Evolutionary conservation across 768 basidiomycete genomes (phyloP).

Genomic region (Russula abietina): DNA sequence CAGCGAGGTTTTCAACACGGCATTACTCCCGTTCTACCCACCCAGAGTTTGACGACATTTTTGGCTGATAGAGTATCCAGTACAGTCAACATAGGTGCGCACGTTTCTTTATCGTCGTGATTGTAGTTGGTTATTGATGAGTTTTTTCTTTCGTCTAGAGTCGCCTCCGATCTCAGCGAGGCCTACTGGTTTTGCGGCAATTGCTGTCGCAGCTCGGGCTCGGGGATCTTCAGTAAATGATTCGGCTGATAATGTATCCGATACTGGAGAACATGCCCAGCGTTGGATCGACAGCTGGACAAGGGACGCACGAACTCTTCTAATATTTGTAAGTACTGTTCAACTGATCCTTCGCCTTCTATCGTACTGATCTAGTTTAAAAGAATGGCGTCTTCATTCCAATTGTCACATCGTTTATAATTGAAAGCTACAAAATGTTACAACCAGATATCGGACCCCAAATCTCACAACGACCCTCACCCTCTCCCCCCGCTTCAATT

Average conservation of each 20-base stretch:
- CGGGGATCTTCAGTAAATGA: neutral
- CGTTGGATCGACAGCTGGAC: constrained; percentile 19
- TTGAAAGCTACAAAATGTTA: constrained; percentile 22
- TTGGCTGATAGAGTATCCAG: too few relatives aligned
- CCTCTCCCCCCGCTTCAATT: neutral
- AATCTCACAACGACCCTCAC: neutral
- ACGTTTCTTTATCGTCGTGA: neutral
- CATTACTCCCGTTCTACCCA: neutral
- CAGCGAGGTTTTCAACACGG: neutral
- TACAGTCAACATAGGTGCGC: neutral
- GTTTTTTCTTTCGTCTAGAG: neutral
- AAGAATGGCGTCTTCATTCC: constrained; percentile 27
- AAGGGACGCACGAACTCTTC: constrained; percentile 12
- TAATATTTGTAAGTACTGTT: constrained; percentile 17
- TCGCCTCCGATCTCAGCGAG: constrained; percentile 7
- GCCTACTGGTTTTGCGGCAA: neutral
- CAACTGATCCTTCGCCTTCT: too few relatives aligned
- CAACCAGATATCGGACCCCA: constrained; percentile 2
- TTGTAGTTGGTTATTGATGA: neutral
- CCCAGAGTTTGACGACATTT: too few relatives aligned
- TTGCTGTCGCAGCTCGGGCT: neutral
- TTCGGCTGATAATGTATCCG: constrained; percentile 3
- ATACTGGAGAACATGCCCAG: neutral
- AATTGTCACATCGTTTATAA: constrained; percentile 22
- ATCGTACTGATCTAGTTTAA: neutral